Conservation (phyloP, 768 basidiomycete genomes). For the Nevesoporus exiguus region DNA sequence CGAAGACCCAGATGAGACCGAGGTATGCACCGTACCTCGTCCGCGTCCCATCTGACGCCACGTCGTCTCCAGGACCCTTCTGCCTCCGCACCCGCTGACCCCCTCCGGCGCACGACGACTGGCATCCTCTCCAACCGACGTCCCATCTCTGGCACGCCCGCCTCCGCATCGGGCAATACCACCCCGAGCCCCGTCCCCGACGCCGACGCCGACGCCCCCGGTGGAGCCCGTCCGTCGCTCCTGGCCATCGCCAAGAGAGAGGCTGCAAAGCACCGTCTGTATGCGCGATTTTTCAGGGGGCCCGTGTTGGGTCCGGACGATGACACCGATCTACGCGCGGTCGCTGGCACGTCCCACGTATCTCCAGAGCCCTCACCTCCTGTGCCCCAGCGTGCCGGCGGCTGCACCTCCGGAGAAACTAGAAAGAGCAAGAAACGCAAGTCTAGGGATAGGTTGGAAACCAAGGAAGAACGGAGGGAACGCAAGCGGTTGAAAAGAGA, state of each 20-base stretch:
- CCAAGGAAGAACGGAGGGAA: conserved; percentile 19
- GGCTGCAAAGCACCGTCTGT: conserved; percentile 70
- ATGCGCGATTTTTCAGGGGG: conserved; percentile 79
- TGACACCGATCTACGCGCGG: neutral
- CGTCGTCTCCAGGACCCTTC: conserved; percentile 10
- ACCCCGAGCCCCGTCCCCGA: conserved; percentile 34
- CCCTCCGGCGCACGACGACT: conserved; percentile 61
- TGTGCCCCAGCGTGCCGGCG: neutral
- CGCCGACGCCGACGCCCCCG: neutral
- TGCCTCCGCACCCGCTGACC: conserved; percentile 19
- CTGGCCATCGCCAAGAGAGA: conserved; percentile 70
- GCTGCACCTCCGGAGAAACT: neutral
- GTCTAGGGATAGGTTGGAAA: conserved; percentile 5
- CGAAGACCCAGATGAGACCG: conserved; percentile 48
- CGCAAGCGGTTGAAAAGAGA: conserved; percentile 26
- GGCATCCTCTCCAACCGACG: conserved; percentile 75
- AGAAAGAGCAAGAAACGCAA: conserved; percentile 11
- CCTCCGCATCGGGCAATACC: conserved; percentile 41
- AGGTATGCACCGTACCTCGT: conserved; percentile 11
- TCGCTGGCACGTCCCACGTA: neutral
- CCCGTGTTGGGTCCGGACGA: conserved; percentile 56
- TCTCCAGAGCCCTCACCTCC: neutral
- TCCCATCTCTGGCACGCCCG: conserved; percentile 49
- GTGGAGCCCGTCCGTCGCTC: conserved; percentile 40
- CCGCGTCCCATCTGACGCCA: neutral